Percentiles rank a stretch among this genome's conserved stretches.
phyloP scores from a whole-genome alignment of 768 basidiomycete genomes.

The Lactifluus hygrophoroides region DNA sequence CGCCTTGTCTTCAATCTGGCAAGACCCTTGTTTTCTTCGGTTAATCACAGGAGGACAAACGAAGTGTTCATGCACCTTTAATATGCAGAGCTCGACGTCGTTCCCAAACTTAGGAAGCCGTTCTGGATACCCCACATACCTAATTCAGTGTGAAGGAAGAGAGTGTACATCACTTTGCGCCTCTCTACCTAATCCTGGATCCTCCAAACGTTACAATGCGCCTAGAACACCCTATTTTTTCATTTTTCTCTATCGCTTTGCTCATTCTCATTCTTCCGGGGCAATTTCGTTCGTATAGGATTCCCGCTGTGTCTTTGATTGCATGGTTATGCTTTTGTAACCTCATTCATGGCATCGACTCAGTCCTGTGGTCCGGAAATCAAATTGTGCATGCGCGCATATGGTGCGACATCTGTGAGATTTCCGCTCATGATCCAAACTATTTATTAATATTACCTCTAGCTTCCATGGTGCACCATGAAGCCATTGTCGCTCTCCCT shows the following conservation, averaged over 20 bases:
- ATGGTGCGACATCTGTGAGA: slow-evolving; percentile 37
- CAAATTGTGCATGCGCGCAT: slow-evolving; percentile 23
- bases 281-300: slow-evolving; percentile 10
- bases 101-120: background rate
- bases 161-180: background rate
- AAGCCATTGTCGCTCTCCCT: slow-evolving; percentile 19
- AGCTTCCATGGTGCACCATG: slow-evolving; percentile 19
- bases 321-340: slow-evolving; percentile 23
- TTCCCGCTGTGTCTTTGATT: slow-evolving; percentile 19
- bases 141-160: background rate
- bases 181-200: slow-evolving; percentile 4
- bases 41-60: background rate
- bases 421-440: background rate
- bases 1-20: slow-evolving; percentile 17
- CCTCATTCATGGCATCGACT: slow-evolving; percentile 26
- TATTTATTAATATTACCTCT: background rate
- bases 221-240: slow-evolving; percentile 15
- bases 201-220: slow-evolving; percentile 9
- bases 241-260: slow-evolving; percentile 12
- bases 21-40: slow-evolving; percentile 7
- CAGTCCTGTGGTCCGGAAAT: slow-evolving; percentile 30
- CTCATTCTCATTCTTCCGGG: slow-evolving; percentile 17
- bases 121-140: background rate
- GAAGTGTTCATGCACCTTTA: background rate
- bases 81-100: background rate